Percentiles rank a stretch among this genome's conserved stretches.
Conservation (phyloP, 768 basidiomycete genomes). For the Mycena galericulata region DNA sequence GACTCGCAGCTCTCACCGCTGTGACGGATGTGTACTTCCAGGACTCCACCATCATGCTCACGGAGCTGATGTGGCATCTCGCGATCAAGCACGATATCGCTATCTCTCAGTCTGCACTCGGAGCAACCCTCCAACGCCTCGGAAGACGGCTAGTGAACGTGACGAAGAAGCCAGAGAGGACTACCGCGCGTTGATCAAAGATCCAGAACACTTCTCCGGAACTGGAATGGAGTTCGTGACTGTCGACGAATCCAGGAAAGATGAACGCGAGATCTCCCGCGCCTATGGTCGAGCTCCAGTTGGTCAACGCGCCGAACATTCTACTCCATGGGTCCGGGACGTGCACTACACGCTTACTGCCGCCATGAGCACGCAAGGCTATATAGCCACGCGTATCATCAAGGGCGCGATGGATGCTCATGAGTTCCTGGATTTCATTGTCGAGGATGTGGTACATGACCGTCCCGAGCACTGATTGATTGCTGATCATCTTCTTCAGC, state of each 20-base stretch:
- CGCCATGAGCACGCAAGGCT: slow-evolving; percentile 45
- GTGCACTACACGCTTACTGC: slow-evolving; percentile 44
- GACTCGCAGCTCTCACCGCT: slow-evolving; percentile 33
- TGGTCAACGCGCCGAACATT: slow-evolving; percentile 38
- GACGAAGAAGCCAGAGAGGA: slow-evolving; percentile 34
- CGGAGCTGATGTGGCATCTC: slow-evolving; percentile 40
- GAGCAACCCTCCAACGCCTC: slow-evolving; percentile 71
- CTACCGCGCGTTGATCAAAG: slow-evolving; percentile 26
- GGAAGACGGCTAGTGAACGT: slow-evolving; percentile 40
- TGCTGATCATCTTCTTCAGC: slow-evolving; percentile 27
- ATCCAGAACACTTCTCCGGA: slow-evolving; percentile 18
- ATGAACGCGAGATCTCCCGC: slow-evolving; percentile 36
- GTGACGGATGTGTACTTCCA: slow-evolving; percentile 36
- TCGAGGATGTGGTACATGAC: slow-evolving; percentile 42
- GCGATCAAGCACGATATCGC: slow-evolving; percentile 38
- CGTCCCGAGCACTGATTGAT: neutral
- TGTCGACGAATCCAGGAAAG: slow-evolving; percentile 47
- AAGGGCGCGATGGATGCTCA: slow-evolving; percentile 40
- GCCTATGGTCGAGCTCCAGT: slow-evolving; percentile 40
- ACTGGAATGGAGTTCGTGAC: slow-evolving; percentile 38
- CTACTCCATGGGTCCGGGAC: slow-evolving; percentile 40
- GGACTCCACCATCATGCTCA: slow-evolving; percentile 34
- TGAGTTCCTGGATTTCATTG: slow-evolving; percentile 46
- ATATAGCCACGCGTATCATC: slow-evolving; percentile 40
- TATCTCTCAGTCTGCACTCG: slow-evolving; percentile 70